Conservation (phyloP, 1,139 yeast genomes). For the Diutina siamensis region DNA sequence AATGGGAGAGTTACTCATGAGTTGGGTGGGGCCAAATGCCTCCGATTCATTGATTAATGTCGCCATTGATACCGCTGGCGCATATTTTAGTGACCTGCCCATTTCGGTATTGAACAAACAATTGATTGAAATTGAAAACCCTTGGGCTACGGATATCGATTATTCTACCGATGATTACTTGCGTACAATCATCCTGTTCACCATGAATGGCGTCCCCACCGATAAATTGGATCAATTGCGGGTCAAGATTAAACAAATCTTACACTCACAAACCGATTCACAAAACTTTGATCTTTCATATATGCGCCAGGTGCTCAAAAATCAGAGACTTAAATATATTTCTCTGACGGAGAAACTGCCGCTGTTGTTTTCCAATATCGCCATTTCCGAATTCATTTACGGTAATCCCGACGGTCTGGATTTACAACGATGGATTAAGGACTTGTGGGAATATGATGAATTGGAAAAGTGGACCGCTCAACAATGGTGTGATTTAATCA, state of each 20-base stretch:
- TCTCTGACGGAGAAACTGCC: slow-evolving; percentile 59
- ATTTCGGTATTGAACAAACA: slow-evolving; percentile 54
- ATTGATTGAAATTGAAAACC: slow-evolving; percentile 73
- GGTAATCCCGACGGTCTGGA: slow-evolving; percentile 55
- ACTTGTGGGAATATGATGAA: slow-evolving; percentile 48
- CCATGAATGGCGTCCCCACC: slow-evolving; percentile 68
- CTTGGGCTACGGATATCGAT: slow-evolving; percentile 64
- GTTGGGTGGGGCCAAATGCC: slow-evolving; percentile 78
- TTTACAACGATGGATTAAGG: slow-evolving; percentile 41
- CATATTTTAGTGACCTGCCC: slow-evolving; percentile 68
- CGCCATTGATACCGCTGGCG: slow-evolving; percentile 64
- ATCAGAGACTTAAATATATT: slow-evolving; percentile 51
- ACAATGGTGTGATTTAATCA: slow-evolving; percentile 55
- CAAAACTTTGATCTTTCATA: slow-evolving; percentile 49
- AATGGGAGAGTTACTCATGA: slow-evolving; percentile 60
- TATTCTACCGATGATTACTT: slow-evolving; percentile 62
- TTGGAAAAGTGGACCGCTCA: slow-evolving; percentile 49
- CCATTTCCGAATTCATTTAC: slow-evolving; percentile 71
- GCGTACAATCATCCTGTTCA: slow-evolving; percentile 46
- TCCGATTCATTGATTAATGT: slow-evolving; percentile 40
- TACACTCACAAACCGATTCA: slow-evolving; percentile 38
- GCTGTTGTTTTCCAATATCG: slow-evolving; percentile 47
- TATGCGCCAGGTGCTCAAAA: slow-evolving; percentile 56
- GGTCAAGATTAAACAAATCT: slow-evolving; percentile 34
- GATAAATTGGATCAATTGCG: slow-evolving; percentile 45